Conservation (phyloP, 2,329 filamentous ascomycete species). For the Talaromyces piceae region DNA sequence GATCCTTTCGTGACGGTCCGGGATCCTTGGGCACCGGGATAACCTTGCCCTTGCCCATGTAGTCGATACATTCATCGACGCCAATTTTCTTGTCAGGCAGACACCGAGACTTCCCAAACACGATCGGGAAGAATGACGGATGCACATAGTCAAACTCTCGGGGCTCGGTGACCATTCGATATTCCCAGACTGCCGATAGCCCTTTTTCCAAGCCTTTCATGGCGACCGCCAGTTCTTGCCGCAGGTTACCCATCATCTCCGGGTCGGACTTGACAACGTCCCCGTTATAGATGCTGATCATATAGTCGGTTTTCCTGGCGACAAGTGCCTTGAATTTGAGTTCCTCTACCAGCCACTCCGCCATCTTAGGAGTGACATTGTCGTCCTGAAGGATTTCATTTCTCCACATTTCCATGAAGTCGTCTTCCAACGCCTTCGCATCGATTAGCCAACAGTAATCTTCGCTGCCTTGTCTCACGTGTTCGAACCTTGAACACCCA, state of each 20-base stretch:
- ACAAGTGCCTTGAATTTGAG: slow-evolving; percentile 45
- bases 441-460: background rate
- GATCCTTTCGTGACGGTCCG: slow-evolving; percentile 25
- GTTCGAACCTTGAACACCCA: slow-evolving; percentile 31
- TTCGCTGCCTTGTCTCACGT: background rate
- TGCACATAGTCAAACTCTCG: slow-evolving; percentile 57
- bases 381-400: slow-evolving; percentile 16
- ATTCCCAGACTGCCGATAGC: slow-evolving; percentile 48
- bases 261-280: slow-evolving; percentile 49
- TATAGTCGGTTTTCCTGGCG: slow-evolving; percentile 33
- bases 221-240: slow-evolving; percentile 36
- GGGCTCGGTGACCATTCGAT: slow-evolving; percentile 26
- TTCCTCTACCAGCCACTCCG: slow-evolving; percentile 39
- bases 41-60: slow-evolving; percentile 19
- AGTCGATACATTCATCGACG: slow-evolving; percentile 19
- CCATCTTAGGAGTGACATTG: slow-evolving; percentile 30
- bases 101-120: slow-evolving; percentile 25
- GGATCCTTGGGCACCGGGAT: slow-evolving; percentile 20
- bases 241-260: slow-evolving; percentile 33
- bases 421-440: slow-evolving; percentile 27
- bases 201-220: slow-evolving; percentile 46
- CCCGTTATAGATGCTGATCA: slow-evolving; percentile 43
- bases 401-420: slow-evolving; percentile 25
- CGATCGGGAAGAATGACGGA: slow-evolving; percentile 56
- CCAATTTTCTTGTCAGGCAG: slow-evolving; percentile 20